Base-by-base conservation (phyloP, 2,329 filamentous ascomycete genomes). In the Cladophialophora carrionii region DNA sequence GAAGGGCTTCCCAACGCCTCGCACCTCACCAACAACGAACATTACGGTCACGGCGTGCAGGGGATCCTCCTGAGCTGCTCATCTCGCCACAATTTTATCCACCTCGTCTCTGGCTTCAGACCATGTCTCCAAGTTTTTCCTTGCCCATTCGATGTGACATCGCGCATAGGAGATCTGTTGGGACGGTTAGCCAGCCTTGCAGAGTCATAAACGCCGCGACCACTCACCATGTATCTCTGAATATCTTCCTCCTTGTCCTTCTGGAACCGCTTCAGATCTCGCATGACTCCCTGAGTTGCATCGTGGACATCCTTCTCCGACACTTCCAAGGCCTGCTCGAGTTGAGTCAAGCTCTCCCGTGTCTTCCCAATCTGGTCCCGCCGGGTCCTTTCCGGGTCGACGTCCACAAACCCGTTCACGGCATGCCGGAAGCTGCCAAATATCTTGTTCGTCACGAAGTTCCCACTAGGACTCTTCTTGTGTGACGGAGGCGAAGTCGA, bases 281-380 rank as follows among this genome's bases (percentile, higher is more conserved):
- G 89, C 72, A 99, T 78, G 4, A 98, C 91, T 59, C 92, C 96
- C 2, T 86, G 83, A 74, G 92, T 97, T 8, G 95, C 95, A 73
- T 98, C 92, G 76, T 90, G 93, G 66, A 98, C 95, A 75, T 99
- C 95, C 73, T 92, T 88, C 68, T 93, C 92, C 4, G 92, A 91
- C 4, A 91, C 93, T 34, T 92, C 86, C 64, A 97, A 85, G 0
- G 95, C 95, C 81, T 96, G 92, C 78, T 98, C 93, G 59, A 99
- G 83, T 80, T 87, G 83, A 14, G 81, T 85, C 68, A 99, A 87
- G 64, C 88, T 91, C 78, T 99, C 95, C 70, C 89, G 88, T 0
- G 95, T 99, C 83, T 97, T 98, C 46, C 94, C 93, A 71, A 99
- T 97, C 69, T 92, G 90, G 76, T 99, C 95, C 61, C 95, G 86